Conservation (phyloP, 208 protist genomes). For the Herpetomonas muscarum region DNA sequence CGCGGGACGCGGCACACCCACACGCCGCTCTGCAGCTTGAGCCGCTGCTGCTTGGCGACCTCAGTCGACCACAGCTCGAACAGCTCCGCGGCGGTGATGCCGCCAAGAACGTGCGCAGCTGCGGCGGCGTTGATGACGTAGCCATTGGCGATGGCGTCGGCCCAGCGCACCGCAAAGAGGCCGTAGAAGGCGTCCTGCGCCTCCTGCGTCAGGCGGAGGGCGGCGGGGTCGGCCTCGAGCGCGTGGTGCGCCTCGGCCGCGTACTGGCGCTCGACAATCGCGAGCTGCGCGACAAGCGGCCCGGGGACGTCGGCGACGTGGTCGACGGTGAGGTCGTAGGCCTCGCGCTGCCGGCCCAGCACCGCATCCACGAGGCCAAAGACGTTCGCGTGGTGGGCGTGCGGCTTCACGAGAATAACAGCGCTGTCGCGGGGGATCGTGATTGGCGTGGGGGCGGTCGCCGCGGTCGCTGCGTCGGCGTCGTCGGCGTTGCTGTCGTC, state of each 20-base stretch:
- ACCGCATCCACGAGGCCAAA: slow-evolving; percentile 23
- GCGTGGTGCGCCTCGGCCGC: slow-evolving; percentile 56
- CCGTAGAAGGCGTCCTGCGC: slow-evolving; percentile 31
- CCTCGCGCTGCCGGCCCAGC: slow-evolving; percentile 12
- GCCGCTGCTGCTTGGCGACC: slow-evolving; percentile 12
- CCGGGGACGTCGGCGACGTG: slow-evolving; percentile 34
- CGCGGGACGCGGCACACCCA: slow-evolving; percentile 26
- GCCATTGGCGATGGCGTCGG: slow-evolving; percentile 33
- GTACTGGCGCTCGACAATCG: slow-evolving; percentile 80
- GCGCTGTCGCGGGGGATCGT: slow-evolving; percentile 33
- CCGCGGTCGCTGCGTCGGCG: too few species aligned
- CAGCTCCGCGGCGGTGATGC: slow-evolving; percentile 27
- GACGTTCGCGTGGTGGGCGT: slow-evolving; percentile 42
- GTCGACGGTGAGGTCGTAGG: slow-evolving; percentile 30
- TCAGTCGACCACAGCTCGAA: slow-evolving; percentile 25
- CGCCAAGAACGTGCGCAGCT: slow-evolving; percentile 39
- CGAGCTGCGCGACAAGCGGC: slow-evolving; percentile 24
- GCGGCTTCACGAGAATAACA: slow-evolving; percentile 69
- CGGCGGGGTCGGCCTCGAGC: slow-evolving; percentile 19
- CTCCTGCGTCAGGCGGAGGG: slow-evolving; percentile 16
- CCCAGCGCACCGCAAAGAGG: slow-evolving; percentile 51
- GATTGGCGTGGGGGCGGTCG: too few species aligned
- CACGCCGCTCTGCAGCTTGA: slow-evolving; percentile 46
- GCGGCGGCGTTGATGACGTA: slow-evolving; percentile 68
- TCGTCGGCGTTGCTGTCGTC: too few species aligned